Evolutionary conservation across 2,329 filamentous ascomycete genomes (phyloP).

Genomic region (Penicillium sp.): DNA sequence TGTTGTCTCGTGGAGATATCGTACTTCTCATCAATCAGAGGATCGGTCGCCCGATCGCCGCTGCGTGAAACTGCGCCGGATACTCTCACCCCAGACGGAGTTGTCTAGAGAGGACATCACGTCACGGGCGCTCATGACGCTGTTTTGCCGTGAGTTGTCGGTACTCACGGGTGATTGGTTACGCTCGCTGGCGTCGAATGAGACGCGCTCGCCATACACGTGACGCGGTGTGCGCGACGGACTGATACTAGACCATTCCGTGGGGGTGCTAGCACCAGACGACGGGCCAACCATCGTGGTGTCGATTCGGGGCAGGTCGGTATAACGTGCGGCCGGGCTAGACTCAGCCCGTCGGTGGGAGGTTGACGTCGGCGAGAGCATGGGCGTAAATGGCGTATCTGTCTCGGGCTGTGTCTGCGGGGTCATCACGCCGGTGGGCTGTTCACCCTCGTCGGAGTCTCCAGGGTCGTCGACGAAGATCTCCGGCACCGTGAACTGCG

Average conservation of each 20-base stretch:
- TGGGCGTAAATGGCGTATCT: conserved; percentile 22
- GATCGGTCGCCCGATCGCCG: conserved; percentile 41
- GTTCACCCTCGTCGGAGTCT: conserved; percentile 27
- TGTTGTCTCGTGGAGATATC: not conserved
- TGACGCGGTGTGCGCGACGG: conserved; percentile 36
- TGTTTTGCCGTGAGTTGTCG: conserved; percentile 57
- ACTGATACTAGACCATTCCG: conserved; percentile 54
- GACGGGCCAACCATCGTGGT: conserved; percentile 39
- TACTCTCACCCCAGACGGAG: conserved; percentile 89
- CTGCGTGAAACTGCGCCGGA: conserved; percentile 77
- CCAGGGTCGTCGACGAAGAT: conserved; percentile 82
- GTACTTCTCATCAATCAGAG: conserved; percentile 3
- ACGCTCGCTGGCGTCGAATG: conserved; percentile 28
- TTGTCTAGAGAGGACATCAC: conserved; percentile 82
- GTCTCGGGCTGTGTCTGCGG: conserved; percentile 20
- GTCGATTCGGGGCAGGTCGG: conserved; percentile 49
- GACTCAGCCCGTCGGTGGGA: conserved; percentile 27
- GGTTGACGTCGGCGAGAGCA: conserved; percentile 32
- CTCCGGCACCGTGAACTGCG: conserved; percentile 78
- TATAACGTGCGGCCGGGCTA: conserved; percentile 20
- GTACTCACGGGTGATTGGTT: conserved; percentile 17
- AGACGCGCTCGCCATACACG: conserved; percentile 28
- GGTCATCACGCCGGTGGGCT: conserved; percentile 17
- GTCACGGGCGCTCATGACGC: conserved; percentile 67
- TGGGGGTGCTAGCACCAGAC: conserved; percentile 34